A percentile compares a stretch with the other conserved stretches of the same genome.
phyloP scores from a whole-genome alignment of 2,329 filamentous ascomycete species.

The Thelonectria olida region DNA sequence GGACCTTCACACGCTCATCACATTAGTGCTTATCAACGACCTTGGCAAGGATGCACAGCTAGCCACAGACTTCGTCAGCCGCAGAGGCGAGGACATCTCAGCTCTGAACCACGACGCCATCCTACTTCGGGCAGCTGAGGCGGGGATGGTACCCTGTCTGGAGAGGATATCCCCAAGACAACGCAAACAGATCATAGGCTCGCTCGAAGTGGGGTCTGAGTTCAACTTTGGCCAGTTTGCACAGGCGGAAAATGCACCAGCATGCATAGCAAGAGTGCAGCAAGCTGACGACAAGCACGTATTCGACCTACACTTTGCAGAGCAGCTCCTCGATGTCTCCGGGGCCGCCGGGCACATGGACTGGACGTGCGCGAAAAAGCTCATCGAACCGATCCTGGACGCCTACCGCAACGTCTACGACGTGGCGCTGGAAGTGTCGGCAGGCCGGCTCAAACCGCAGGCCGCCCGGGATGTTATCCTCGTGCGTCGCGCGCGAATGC shows the following conservation, averaged over 20 bases:
- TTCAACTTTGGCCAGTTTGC: constrained; percentile 1
- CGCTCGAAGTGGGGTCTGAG: neutral
- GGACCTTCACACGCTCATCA: neutral
- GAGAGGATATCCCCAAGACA: neutral
- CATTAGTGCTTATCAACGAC: neutral
- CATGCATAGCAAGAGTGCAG: neutral
- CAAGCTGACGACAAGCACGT: neutral
- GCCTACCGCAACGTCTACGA: neutral
- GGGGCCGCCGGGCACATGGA: neutral
- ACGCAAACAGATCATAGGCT: neutral
- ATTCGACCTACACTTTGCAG: neutral
- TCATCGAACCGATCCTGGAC: neutral
- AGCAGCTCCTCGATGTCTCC: neutral
- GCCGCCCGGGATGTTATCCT: too few species aligned
- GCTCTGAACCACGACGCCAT: constrained; percentile 1
- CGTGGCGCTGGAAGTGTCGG: neutral
- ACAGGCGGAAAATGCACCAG: neutral
- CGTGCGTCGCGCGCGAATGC: too few species aligned
- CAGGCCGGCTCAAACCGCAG: neutral
- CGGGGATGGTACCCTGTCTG: neutral
- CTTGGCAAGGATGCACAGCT: neutral
- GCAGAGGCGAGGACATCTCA: neutral
- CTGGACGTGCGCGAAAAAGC: neutral
- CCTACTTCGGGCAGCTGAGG: neutral
- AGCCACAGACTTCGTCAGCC: neutral